Evolutionary conservation across 345 rosid genomes (phyloP).

Genomic region (Barbarea vulgaris): DNA sequence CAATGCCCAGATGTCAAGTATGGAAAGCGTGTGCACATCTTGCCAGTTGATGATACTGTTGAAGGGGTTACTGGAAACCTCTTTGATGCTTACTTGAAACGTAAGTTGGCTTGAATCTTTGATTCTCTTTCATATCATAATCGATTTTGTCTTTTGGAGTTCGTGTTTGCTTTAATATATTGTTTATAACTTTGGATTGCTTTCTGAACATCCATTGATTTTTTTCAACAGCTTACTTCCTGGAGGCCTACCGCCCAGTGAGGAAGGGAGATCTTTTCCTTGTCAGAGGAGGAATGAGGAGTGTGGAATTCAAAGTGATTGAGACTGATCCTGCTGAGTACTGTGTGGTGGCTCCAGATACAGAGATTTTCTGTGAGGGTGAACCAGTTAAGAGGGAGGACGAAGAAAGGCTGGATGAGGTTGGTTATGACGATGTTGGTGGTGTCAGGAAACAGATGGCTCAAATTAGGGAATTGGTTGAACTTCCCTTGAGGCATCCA

Average conservation of each 20-base stretch:
- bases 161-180: background rate
- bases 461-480: conserved; percentile 92
- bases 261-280: conserved; percentile 95
- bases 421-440: conserved; percentile 98
- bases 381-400: conserved; percentile 95
- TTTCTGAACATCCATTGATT: conserved; percentile 23
- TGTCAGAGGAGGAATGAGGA: conserved; percentile 98
- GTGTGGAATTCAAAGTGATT: conserved; percentile 85
- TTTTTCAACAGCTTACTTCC: conserved; percentile 71
- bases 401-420: conserved; percentile 87
- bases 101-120: conserved; percentile 52
- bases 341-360: conserved; percentile 96
- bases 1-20: conserved; percentile 93
- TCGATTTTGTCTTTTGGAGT: background rate
- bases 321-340: conserved; percentile 91
- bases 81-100: conserved; percentile 90
- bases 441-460: conserved; percentile 99
- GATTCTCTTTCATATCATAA: background rate
- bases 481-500: conserved; percentile 92
- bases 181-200: background rate
- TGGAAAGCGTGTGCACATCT: conserved; percentile 92
- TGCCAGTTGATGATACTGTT: conserved; percentile 86
- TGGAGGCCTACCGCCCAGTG: conserved; percentile 96
- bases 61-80: conserved; percentile 95
- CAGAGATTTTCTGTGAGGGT: conserved; percentile 97